These are phyloP conservation scores for Zygosaccharomyces sapae DNA, from an alignment of 1,139 yeast species.

Conservation along the genomic window DNA sequence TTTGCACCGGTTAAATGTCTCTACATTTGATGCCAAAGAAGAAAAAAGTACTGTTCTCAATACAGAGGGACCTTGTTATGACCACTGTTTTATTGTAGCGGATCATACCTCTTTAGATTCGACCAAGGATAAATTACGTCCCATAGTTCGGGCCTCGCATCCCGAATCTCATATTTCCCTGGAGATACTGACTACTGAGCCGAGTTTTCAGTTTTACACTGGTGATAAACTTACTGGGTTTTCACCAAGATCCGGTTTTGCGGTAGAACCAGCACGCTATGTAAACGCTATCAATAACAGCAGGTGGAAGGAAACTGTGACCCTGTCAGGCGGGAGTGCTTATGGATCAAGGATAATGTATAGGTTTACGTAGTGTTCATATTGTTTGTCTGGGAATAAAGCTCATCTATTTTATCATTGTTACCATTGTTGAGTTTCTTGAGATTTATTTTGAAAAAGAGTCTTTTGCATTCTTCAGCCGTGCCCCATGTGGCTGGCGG, in stretches of 20 bases:
- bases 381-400: too few species aligned
- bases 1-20: constrained; percentile 34
- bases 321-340: constrained; percentile 48
- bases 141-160: constrained; percentile 46
- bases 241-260: constrained; percentile 53
- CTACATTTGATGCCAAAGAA: constrained; percentile 19
- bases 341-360: constrained; percentile 54
- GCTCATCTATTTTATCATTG: too few species aligned
- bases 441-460: too few species aligned
- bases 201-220: constrained; percentile 64
- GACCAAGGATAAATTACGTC: constrained; percentile 38
- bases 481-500: background rate
- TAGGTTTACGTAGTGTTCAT: constrained; percentile 7
- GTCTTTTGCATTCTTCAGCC: background rate
- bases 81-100: constrained; percentile 50
- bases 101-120: constrained; percentile 38
- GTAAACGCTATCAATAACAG: constrained; percentile 51
- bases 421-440: too few species aligned
- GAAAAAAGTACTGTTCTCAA: constrained; percentile 21
- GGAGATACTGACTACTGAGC: constrained; percentile 55
- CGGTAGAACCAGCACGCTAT: constrained; percentile 61
- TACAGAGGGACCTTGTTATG: constrained; percentile 39
- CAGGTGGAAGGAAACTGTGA: constrained; percentile 50
- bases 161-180: constrained; percentile 46
- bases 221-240: constrained; percentile 47